phyloP scores from a whole-genome alignment of 495 filamentous ascomycete genomes.

The Mycothermus thermophilus region DNA sequence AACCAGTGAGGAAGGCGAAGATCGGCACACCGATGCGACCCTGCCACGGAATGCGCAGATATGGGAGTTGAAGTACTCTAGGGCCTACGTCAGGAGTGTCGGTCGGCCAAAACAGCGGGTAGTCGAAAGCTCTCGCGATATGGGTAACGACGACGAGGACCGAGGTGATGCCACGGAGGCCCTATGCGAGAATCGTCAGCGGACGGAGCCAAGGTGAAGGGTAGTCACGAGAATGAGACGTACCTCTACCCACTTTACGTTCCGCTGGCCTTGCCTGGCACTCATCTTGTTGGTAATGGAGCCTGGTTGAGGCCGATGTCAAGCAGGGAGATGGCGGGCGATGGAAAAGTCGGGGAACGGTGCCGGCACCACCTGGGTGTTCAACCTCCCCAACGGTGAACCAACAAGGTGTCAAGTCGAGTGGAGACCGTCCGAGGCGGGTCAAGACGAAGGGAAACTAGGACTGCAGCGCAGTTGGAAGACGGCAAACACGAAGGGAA shows the following conservation, averaged over 20 bases:
- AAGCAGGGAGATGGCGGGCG: too few species aligned
- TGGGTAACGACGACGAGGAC: conserved; percentile 50
- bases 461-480: too few species aligned
- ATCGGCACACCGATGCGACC: conserved; percentile 51
- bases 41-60: conserved; percentile 49
- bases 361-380: too few species aligned
- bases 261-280: conserved; percentile 14
- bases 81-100: conserved; percentile 32
- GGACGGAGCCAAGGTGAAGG: background rate
- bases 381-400: too few species aligned
- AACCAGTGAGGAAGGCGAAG: conserved; percentile 54
- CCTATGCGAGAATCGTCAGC: conserved; percentile 24
- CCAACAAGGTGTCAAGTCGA: too few species aligned
- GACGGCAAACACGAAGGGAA: too few species aligned
- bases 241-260: conserved; percentile 28
- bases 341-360: too few species aligned
- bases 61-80: conserved; percentile 42
- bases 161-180: conserved; percentile 51
- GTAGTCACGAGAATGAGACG: conserved; percentile 4
- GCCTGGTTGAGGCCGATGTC: too few species aligned
- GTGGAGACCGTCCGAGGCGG: too few species aligned
- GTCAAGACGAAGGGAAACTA: too few species aligned
- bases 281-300: conserved; percentile 10
- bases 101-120: conserved; percentile 41
- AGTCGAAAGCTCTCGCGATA: conserved; percentile 45